Percentiles rank a stretch among this genome's conserved stretches.
Evolutionary conservation across 495 filamentous ascomycete species (phyloP).

Genomic region (Echria macrotheca): DNA sequence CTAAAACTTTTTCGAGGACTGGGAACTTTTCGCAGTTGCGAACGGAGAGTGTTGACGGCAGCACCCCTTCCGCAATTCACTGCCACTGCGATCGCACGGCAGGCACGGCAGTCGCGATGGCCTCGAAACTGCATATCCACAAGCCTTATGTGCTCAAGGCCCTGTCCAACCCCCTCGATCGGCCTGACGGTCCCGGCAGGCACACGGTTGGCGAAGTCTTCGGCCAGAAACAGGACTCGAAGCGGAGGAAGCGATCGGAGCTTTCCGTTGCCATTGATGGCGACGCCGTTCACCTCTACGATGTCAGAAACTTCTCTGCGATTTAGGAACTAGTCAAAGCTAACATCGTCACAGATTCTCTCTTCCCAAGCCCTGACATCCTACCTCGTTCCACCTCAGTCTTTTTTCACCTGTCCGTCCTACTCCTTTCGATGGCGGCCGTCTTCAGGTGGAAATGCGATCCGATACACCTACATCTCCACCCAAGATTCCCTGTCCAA

Average conservation of each 20-base stretch:
- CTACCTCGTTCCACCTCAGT: slow-evolving; percentile 78
- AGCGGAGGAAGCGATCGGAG: slow-evolving; percentile 81
- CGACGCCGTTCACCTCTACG: slow-evolving; percentile 86
- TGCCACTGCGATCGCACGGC: too few species aligned
- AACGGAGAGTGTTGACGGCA: slow-evolving; percentile 10
- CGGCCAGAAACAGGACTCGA: slow-evolving; percentile 59
- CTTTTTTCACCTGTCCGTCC: slow-evolving; percentile 69
- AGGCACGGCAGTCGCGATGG: too few species aligned
- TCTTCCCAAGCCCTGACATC: slow-evolving; percentile 76
- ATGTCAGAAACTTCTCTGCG: slow-evolving; percentile 52
- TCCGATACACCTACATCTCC: slow-evolving; percentile 67
- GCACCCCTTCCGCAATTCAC: too few species aligned
- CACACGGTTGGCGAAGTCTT: slow-evolving; percentile 66
- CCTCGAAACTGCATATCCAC: slow-evolving; percentile 49
- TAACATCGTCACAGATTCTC: slow-evolving; percentile 56
- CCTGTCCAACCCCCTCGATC: slow-evolving; percentile 59
- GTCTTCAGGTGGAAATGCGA: slow-evolving; percentile 44
- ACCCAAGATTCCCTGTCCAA: slow-evolving; percentile 29
- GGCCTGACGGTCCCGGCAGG: slow-evolving; percentile 45
- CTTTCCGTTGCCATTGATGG: slow-evolving; percentile 83
- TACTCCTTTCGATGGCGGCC: slow-evolving; percentile 64
- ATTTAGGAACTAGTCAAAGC: background rate
- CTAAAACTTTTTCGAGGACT: slow-evolving; percentile 19
- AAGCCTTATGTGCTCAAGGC: slow-evolving; percentile 58
- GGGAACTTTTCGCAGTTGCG: slow-evolving; percentile 22